These are phyloP conservation scores for Triticum dicoccoides DNA, from an alignment of 176 grass and related monocot species.

Conservation along the genomic window DNA sequence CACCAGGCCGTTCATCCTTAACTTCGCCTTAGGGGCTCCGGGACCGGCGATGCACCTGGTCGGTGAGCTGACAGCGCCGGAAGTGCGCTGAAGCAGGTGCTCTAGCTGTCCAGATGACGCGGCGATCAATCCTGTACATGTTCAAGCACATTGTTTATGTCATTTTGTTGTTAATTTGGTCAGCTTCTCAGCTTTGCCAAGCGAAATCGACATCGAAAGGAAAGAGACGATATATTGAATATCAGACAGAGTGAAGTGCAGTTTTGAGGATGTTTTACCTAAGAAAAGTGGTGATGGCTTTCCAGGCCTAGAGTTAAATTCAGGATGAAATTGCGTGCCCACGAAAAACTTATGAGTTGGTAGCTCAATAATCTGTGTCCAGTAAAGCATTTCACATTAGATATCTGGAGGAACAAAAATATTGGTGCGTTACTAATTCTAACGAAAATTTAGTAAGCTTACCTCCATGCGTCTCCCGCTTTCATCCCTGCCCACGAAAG, in stretches of 20 bases:
- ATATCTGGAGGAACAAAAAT: neutral
- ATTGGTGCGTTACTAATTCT: neutral
- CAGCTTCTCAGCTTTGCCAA: neutral
- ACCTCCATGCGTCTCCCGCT: conserved; percentile 89
- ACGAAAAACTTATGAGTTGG: conserved; percentile 73
- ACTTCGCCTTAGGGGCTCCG: conserved; percentile 25
- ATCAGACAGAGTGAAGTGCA: neutral
- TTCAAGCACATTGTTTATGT: neutral
- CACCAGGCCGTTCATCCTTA: conserved; percentile 50
- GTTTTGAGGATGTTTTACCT: conserved; percentile 45
- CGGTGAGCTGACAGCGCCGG: neutral
- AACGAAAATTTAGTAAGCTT: neutral
- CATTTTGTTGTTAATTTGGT: neutral
- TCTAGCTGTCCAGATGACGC: conserved; percentile 63
- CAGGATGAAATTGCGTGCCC: conserved; percentile 90
- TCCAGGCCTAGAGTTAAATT: conserved; percentile 90
- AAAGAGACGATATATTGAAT: neutral
- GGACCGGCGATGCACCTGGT: neutral
- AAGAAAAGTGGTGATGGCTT: conserved; percentile 88
- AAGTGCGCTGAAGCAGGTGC: conserved; percentile 38
- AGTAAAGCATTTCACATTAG: conserved; percentile 3
- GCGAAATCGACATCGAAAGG: neutral
- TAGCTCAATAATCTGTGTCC: conserved; percentile 75
- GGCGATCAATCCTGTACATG: conserved; percentile 66
- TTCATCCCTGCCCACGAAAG: conserved; percentile 84